phyloP scores from a whole-genome alignment of 495 filamentous ascomycete genomes.

The Astrothelium macrocarpum region DNA sequence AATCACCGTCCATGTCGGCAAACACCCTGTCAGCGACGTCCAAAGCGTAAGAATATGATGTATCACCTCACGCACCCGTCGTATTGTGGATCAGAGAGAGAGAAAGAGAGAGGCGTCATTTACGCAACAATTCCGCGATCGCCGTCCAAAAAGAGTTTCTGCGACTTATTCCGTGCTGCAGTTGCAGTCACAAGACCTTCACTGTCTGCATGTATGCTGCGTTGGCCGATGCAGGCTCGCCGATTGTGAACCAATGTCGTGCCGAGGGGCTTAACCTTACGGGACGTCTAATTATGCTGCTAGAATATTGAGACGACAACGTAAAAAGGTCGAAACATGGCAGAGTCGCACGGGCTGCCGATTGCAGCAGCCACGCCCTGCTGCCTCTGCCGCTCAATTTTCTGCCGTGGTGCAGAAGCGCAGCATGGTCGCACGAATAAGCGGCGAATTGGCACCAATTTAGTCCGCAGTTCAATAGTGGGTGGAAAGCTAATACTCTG shows the following conservation, averaged over 20 bases:
- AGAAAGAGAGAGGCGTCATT: background rate
- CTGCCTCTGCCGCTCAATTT: background rate
- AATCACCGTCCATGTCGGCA: too few species aligned
- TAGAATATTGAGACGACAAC: background rate
- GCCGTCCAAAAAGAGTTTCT: background rate
- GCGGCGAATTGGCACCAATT: background rate
- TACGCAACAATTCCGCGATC: background rate
- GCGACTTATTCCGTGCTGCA: background rate
- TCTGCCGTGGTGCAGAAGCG: background rate
- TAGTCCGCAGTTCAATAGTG: too few species aligned
- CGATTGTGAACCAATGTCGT: background rate
- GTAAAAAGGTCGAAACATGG: background rate
- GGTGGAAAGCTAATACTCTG: background rate
- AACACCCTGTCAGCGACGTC: too few species aligned
- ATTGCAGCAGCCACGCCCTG: background rate
- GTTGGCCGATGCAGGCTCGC: constrained; percentile 2
- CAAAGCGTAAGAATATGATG: too few species aligned
- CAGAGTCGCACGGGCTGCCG: background rate
- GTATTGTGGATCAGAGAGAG: too few species aligned
- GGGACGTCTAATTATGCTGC: background rate
- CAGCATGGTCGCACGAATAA: background rate
- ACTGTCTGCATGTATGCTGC: constrained; percentile 3
- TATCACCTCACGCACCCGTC: too few species aligned
- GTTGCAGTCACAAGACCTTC: background rate
- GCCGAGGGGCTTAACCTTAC: background rate